Base-by-base conservation (phyloP, 371 early-diverging fungal species). In the Coemansia sp. region DNA sequence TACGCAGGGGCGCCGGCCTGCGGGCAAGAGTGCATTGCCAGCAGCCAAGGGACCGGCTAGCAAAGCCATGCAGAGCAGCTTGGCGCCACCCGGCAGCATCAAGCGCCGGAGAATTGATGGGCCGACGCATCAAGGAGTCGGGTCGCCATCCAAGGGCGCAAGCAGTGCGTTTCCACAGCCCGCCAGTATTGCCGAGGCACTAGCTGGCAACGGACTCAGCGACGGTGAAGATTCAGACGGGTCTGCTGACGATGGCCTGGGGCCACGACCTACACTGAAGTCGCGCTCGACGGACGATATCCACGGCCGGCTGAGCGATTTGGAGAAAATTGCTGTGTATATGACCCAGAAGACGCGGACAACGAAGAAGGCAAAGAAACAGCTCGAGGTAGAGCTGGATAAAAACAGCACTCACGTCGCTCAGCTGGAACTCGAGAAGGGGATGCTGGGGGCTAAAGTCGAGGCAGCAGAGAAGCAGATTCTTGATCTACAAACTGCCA, bases 401-500 rank as follows among this genome's bases (percentile, higher is more conserved):
- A 54, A 71, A 11, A 65, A 74, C 55, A 51, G 50, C 38, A 65
- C 59, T 11, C 63, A 69, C 42, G 66, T 66, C 10, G 55, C 62
- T 2, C 70, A 74, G 70, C 75, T 70, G 2, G 62, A 74, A 55
- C 59, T 56, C 20, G 75, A 74, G 39, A 74, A 65, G 55, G 54
- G 58, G 33, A 33, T 66, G 14, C 20, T 74, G 20, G 41, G 26
- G 16, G 61, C 69, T 20, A 69, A 61, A 55, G 35, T 62, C 11
- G 59, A 65, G 34, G 61, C 61, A 11, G 51, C 56, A 4, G 70
- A 71, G 41, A 69, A 70, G 51, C 61, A 59, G 33, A 38, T 51
- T 6, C 48, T n/a, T 4, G 71, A 72, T 12, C 50, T 85, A 10
- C 62, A 81, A 49, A 77, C 55, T 31, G 72, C 63, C 20, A 76